These are phyloP conservation scores for Podaxis sp. DNA, from an alignment of 768 basidiomycete species.

Conservation along the genomic window DNA sequence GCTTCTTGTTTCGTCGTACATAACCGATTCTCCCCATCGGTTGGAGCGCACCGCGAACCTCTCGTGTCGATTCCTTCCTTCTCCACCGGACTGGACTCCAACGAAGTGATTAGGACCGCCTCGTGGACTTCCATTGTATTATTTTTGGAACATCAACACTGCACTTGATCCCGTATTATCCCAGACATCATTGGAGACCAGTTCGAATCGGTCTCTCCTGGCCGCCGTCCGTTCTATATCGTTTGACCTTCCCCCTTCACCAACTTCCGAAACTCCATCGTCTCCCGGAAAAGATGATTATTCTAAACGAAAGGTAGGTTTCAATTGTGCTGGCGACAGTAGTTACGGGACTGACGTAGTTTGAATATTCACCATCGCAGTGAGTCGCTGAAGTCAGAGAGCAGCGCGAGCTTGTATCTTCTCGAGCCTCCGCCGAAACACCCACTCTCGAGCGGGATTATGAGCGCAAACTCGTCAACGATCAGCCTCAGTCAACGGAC, in stretches of 20 bases:
- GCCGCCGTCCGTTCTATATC: no score
- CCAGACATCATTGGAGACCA: background rate
- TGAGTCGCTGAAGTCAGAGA: conserved; percentile 15
- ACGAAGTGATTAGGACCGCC: background rate
- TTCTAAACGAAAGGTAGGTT: conserved; percentile 5
- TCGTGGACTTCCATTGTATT: background rate
- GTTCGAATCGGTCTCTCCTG: no score
- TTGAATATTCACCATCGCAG: background rate
- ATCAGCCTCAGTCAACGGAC: conserved; percentile 21
- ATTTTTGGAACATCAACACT: background rate
- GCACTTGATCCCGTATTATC: background rate
- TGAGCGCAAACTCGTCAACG: conserved; percentile 15
- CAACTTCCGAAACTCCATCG: background rate
- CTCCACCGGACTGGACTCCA: background rate
- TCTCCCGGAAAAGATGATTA: background rate
- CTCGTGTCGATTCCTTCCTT: background rate
- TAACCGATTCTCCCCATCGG: background rate
- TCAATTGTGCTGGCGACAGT: background rate
- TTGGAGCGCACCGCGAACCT: background rate
- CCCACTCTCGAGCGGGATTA: background rate
- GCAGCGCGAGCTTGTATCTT: conserved; percentile 10
- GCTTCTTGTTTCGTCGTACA: background rate
- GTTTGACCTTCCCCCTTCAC: no score
- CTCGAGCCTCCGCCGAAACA: conserved; percentile 15
- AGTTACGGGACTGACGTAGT: background rate